These are phyloP conservation scores for Colletotrichum echinochloae DNA, from an alignment of 2,329 filamentous ascomycete genomes.

Conservation along the genomic window DNA sequence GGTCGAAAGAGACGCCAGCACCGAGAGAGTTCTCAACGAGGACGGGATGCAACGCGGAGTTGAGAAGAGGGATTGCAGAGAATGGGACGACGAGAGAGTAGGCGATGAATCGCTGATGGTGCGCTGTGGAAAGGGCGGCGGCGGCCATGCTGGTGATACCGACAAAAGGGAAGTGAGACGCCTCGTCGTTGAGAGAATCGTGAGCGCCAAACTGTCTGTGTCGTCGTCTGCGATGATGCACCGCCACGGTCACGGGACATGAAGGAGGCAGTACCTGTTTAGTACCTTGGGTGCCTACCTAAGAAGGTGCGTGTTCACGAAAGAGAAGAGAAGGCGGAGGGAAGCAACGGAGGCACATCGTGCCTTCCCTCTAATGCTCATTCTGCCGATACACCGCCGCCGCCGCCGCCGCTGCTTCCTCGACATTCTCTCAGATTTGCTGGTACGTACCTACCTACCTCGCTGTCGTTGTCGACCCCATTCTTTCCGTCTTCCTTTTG, in stretches of 20 bases:
- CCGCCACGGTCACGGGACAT: background rate
- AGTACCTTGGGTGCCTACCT: too few relatives aligned
- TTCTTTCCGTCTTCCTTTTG: background rate
- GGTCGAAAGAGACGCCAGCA: slow-evolving; percentile 9
- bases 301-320: background rate
- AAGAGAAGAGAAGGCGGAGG: background rate
- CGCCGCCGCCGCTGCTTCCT: background rate
- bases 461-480: background rate
- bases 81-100: background rate
- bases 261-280: too few relatives aligned
- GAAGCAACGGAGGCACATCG: background rate
- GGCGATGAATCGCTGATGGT: too few relatives aligned
- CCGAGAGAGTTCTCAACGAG: background rate
- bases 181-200: background rate
- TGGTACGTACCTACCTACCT: background rate
- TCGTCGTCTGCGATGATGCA: background rate
- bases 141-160: background rate
- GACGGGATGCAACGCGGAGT: slow-evolving; percentile 8
- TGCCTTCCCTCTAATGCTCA: background rate
- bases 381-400: background rate
- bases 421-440: background rate
- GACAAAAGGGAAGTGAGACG: background rate
- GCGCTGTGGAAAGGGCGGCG: background rate
- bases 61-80: background rate
- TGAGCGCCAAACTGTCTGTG: background rate